phyloP scores from a whole-genome alignment of 139 green algal genomes.

The Chlorokybus atmophyticus region DNA sequence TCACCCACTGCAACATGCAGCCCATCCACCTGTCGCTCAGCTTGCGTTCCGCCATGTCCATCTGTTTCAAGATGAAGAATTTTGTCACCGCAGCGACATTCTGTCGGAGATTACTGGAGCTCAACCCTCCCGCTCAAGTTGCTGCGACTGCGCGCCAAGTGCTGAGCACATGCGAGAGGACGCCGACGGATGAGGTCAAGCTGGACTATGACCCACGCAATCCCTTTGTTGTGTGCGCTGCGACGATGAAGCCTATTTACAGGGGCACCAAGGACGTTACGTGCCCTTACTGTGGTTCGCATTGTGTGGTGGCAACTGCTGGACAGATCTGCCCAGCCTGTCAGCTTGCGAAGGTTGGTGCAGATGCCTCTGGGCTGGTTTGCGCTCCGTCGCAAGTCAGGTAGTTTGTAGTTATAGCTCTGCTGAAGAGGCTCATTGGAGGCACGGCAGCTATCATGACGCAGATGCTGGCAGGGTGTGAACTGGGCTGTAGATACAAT shows the following conservation, averaged over 20 bases:
- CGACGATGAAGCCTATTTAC: slow-evolving; percentile 95
- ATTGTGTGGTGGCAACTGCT: slow-evolving; percentile 67
- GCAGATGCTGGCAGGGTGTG: too few species aligned
- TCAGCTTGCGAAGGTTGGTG: slow-evolving; percentile 69
- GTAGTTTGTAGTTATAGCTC: slow-evolving; percentile 6
- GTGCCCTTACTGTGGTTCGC: slow-evolving; percentile 74
- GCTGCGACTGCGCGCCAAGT: slow-evolving; percentile 69
- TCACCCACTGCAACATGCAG: slow-evolving; percentile 84
- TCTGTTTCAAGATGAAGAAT: slow-evolving; percentile 95
- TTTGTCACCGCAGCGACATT: slow-evolving; percentile 75
- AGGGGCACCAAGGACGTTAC: slow-evolving; percentile 50
- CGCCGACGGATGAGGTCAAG: slow-evolving; percentile 61
- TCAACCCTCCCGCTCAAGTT: slow-evolving; percentile 62
- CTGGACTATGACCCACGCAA: slow-evolving; percentile 96
- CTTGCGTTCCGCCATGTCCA: slow-evolving; percentile 78
- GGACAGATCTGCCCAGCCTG: slow-evolving; percentile 72
- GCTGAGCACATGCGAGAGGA: slow-evolving; percentile 83
- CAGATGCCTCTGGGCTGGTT: slow-evolving; percentile 65
- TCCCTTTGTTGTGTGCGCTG: slow-evolving; percentile 89
- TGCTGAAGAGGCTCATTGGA: too few species aligned
- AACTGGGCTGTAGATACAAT: too few species aligned
- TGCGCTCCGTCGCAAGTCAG: slow-evolving; percentile 20
- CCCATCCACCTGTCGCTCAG: slow-evolving; percentile 73
- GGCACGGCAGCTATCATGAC: too few species aligned
- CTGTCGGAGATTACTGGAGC: slow-evolving; percentile 83